phyloP scores from a whole-genome alignment of 1,284 basidiomycete genomes.

The Malassezia psittaci region DNA sequence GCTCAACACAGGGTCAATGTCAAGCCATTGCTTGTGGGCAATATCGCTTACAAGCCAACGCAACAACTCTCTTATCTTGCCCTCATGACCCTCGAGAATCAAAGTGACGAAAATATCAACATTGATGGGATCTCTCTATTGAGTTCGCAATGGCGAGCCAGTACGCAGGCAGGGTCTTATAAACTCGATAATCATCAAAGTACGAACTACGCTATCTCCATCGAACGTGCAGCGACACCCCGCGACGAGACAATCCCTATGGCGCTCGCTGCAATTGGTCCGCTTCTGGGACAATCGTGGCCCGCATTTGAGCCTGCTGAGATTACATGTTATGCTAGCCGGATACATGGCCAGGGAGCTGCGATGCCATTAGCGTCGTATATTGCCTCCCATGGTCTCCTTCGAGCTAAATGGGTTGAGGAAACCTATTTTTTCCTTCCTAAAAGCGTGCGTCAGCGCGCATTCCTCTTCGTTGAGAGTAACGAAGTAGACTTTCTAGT shows the following conservation, averaged over 20 bases:
- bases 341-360: background rate
- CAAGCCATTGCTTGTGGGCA: background rate
- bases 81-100: background rate
- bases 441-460: background rate
- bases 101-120: background rate
- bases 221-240: background rate
- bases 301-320: background rate
- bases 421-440: background rate
- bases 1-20: background rate
- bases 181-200: background rate
- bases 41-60: background rate
- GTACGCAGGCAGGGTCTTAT: background rate
- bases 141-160: conserved; percentile 1
- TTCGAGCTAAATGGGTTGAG: background rate
- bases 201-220: background rate
- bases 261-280: background rate
- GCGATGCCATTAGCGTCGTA: background rate
- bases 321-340: background rate
- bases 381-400: background rate
- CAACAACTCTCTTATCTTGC: background rate
- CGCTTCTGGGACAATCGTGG: background rate
- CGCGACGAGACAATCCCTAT: background rate
- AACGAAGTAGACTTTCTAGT: conserved; percentile 10
- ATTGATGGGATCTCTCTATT: background rate
- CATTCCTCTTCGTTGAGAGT: conserved; percentile 1